phyloP scores from a whole-genome alignment of 257 asterid species.

The Euphrasia confusa region DNA sequence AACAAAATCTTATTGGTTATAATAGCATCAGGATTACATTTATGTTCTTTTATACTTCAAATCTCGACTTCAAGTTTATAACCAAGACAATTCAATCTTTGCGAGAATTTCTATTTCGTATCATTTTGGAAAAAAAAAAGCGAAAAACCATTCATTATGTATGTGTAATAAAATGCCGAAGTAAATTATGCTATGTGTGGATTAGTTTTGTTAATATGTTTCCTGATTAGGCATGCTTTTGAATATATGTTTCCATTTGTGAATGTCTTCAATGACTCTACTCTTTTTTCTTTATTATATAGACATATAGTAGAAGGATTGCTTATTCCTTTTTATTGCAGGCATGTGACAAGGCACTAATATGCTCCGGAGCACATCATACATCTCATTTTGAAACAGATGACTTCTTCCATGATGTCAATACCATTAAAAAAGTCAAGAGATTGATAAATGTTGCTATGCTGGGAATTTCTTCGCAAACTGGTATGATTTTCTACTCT shows the following conservation, averaged over 20 bases:
- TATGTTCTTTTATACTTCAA: slow-evolving; percentile 1
- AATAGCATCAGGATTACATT: slow-evolving; percentile 6
- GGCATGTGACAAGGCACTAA: slow-evolving; percentile 76
- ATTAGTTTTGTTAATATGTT: slow-evolving; percentile 3
- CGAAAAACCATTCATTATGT: not conserved
- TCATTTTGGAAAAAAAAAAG: not conserved
- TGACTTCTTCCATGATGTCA: slow-evolving; percentile 22
- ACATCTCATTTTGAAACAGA: slow-evolving; percentile 29
- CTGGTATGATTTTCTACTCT: slow-evolving; percentile 45
- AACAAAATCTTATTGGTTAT: not conserved
- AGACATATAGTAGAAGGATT: not conserved
- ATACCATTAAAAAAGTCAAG: slow-evolving; percentile 42
- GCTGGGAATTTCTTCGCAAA: slow-evolving; percentile 48
- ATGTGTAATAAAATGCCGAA: slow-evolving; percentile 10
- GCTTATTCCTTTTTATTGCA: slow-evolving; percentile 25
- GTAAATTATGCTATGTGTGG: slow-evolving; percentile 3
- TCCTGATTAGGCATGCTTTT: not conserved
- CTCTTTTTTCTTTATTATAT: slow-evolving; percentile 6
- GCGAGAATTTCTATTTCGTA: not conserved
- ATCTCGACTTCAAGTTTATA: not conserved
- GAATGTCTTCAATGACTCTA: slow-evolving; percentile 1
- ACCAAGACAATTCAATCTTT: slow-evolving; percentile 1
- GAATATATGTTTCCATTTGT: slow-evolving; percentile 5
- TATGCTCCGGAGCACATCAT: slow-evolving; percentile 28
- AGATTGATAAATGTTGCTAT: slow-evolving; percentile 48